Base-by-base conservation (phyloP, 306 rosid species). In the Delonix regia region DNA sequence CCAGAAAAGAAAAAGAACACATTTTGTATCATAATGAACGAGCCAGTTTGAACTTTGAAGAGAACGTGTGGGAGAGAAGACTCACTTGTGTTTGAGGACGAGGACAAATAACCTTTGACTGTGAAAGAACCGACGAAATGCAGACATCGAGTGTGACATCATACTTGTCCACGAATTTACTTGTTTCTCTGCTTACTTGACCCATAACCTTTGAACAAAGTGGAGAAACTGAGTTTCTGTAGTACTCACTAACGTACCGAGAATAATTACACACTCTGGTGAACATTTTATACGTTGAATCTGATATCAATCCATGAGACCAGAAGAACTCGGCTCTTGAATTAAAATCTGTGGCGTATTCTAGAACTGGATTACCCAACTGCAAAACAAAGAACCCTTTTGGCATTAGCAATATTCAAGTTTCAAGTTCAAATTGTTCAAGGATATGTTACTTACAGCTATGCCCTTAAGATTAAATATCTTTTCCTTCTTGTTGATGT, bases 61-160 rank as follows among this genome's bases (percentile, higher is more conserved):
- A 73, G 19, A 42, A 64, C 10, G 27, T 38, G 28, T n/a, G 44
- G 28, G 55, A 36, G 53, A 67, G 84, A 49, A 51, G 48, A 53
- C 79, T 73, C 73, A 88, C 91, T 77, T 86, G 85, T 48, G 86
- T 86, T 69, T 85, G 80, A 86, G 93, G 92, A 80, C 71, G 80
- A 86, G 93, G 92, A 80, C 71, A 87, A 53, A 87, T 61, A 19
- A 56, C 47, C 47, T 90, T 89, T 42, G 89, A 83, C 76, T 92
- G 93, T 24, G 92, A 86, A 68, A 88, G 86, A 27, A 89, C 90
- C 4, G 93, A 88, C 33, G 95, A 80, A 61, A 90, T 83, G 72
- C 97, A 92, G 51, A 90, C 93, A 81, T 92, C 95, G 52, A 92
- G 96, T n/a, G 97, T 88, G 11, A 90, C 95, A 85, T 88, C 95